A percentile compares a stretch with the other conserved stretches of the same genome.
Evolutionary conservation across 1,284 basidiomycete species (phyloP).

Genomic region (Puccinia novopanici): DNA sequence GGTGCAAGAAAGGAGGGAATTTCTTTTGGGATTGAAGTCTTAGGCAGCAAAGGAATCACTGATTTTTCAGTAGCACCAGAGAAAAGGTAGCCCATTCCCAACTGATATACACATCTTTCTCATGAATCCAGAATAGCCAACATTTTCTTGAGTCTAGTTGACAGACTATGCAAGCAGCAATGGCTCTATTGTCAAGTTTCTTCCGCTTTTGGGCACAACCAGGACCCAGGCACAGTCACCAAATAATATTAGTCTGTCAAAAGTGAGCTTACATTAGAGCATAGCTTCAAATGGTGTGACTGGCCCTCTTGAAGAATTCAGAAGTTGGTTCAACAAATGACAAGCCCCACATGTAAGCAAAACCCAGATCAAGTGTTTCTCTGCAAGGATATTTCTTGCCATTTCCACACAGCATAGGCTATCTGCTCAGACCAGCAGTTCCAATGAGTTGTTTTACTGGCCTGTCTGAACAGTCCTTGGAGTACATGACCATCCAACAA

Average conservation of each 20-base stretch:
- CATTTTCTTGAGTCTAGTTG: neutral
- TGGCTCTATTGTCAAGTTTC: constrained; percentile 21
- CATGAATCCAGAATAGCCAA: constrained; percentile 17
- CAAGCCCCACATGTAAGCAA: constrained; percentile 1
- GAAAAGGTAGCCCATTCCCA: neutral
- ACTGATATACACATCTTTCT: neutral
- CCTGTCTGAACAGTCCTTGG: too few relatives aligned
- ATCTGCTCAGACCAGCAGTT: too few relatives aligned
- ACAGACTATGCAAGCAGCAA: neutral
- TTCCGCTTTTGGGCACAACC: neutral
- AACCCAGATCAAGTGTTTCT: too few relatives aligned
- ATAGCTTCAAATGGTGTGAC: constrained; percentile 11
- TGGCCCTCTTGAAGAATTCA: neutral
- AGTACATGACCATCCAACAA: too few relatives aligned
- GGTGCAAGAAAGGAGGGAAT: neutral
- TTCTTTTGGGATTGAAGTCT: too few relatives aligned
- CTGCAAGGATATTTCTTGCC: too few relatives aligned
- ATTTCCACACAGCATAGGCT: too few relatives aligned
- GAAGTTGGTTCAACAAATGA: constrained; percentile 4
- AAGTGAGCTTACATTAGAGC: neutral
- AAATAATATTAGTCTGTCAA: constrained; percentile 7
- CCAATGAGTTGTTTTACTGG: too few relatives aligned
- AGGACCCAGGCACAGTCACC: constrained; percentile 1
- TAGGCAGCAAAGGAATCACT: neutral
- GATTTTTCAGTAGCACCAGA: too few relatives aligned